phyloP scores from a whole-genome alignment of 257 asterid species.

The Solanum pinnatisectum region DNA sequence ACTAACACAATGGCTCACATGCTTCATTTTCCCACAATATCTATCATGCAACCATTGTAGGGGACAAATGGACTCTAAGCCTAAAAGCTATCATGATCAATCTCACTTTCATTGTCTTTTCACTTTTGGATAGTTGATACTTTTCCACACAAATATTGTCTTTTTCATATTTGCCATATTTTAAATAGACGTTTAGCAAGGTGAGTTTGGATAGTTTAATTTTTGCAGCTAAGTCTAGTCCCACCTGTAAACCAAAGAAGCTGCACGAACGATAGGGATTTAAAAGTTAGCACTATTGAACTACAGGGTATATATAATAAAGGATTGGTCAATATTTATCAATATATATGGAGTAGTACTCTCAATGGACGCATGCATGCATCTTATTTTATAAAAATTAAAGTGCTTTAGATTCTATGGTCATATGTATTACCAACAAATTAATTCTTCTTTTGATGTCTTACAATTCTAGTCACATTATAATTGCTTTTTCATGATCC shows the following conservation, averaged over 20 bases:
- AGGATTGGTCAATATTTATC: neutral
- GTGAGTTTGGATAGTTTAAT: neutral
- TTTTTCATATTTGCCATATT: neutral
- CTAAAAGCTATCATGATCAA: neutral
- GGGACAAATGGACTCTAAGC: neutral
- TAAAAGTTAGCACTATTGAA: neutral
- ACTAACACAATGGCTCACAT: neutral
- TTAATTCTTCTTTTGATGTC: neutral
- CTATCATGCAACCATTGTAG: neutral
- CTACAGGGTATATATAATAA: neutral
- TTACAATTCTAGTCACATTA: neutral
- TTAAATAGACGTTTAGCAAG: neutral
- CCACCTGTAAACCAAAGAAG: neutral
- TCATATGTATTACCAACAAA: neutral
- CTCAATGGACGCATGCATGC: neutral
- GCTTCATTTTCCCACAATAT: neutral
- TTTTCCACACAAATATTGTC: neutral
- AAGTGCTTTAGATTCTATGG: neutral
- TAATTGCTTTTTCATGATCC: neutral
- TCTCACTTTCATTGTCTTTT: neutral
- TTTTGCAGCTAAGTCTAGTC: neutral
- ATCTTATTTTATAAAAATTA: neutral
- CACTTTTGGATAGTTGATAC: neutral
- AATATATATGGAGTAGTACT: neutral
- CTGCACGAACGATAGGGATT: neutral